Conservation (phyloP, 495 filamentous ascomycete species). For the Hyaloscypha hepaticicola region DNA sequence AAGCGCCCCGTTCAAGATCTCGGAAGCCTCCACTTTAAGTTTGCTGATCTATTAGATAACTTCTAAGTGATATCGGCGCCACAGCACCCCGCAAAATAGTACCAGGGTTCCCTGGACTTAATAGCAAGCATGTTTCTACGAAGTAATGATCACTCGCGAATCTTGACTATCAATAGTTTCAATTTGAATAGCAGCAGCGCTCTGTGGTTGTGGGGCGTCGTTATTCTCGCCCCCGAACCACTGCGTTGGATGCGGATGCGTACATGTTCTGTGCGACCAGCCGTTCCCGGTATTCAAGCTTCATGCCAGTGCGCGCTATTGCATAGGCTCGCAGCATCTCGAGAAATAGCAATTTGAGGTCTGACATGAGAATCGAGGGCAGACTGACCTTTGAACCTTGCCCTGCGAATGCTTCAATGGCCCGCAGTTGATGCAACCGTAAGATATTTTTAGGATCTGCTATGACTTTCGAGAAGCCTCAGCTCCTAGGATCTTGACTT, state of each 20-base stretch:
- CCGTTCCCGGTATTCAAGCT: neutral
- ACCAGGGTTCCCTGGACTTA: too few relatives aligned
- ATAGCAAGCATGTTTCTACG: neutral
- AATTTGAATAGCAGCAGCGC: too few relatives aligned
- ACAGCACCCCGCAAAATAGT: too few relatives aligned
- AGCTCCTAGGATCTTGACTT: neutral
- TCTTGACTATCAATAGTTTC: too few relatives aligned
- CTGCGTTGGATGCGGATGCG: conserved; percentile 3
- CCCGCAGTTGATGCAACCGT: too few relatives aligned
- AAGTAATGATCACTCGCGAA: too few relatives aligned
- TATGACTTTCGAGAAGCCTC: neutral
- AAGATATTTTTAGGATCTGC: neutral
- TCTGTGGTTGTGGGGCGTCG: too few relatives aligned
- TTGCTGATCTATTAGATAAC: too few relatives aligned
- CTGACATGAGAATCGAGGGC: neutral
- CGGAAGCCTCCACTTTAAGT: too few relatives aligned
- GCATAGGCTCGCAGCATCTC: neutral
- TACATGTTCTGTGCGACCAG: conserved; percentile 3
- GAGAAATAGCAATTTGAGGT: neutral
- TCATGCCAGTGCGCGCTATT: neutral
- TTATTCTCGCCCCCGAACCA: neutral
- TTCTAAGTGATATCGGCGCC: too few relatives aligned
- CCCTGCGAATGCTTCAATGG: too few relatives aligned
- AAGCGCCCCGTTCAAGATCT: too few relatives aligned
- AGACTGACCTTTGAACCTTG: neutral